Evolutionary conservation across 1,284 basidiomycete species (phyloP).

Genomic region (Boletus hoseneyae): DNA sequence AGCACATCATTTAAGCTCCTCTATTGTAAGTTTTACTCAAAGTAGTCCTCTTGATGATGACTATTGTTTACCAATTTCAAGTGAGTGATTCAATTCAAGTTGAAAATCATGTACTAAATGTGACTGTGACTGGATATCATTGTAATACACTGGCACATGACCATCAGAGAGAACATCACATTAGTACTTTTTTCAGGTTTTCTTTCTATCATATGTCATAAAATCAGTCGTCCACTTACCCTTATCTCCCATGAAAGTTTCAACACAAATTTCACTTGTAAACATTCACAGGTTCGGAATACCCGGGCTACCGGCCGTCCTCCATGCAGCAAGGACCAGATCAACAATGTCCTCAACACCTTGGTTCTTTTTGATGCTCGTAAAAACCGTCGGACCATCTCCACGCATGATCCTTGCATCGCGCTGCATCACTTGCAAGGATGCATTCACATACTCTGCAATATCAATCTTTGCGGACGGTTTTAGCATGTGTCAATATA

Average conservation of each 20-base stretch:
- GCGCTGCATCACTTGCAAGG: slow-evolving; percentile 91
- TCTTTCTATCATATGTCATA: slow-evolving; percentile 6
- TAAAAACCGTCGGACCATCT: slow-evolving; percentile 90
- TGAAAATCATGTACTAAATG: too few species aligned
- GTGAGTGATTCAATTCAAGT: too few species aligned
- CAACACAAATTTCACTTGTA: slow-evolving; percentile 1
- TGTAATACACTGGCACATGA: too few species aligned
- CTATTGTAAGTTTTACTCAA: too few species aligned
- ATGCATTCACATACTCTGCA: slow-evolving; percentile 90
- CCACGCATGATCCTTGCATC: slow-evolving; percentile 94
- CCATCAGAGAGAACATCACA: too few species aligned
- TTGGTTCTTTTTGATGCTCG: slow-evolving; percentile 76
- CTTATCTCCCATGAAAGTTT: background rate
- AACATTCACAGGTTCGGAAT: slow-evolving; percentile 37
- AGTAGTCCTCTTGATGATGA: too few species aligned
- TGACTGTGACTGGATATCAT: too few species aligned
- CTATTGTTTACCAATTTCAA: too few species aligned
- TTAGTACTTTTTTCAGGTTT: too few species aligned
- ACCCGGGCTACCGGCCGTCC: slow-evolving; percentile 70
- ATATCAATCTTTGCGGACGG: slow-evolving; percentile 71
- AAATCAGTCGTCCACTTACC: background rate
- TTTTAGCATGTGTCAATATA: background rate
- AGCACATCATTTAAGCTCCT: too few species aligned
- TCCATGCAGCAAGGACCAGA: slow-evolving; percentile 86
- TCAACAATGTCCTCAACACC: slow-evolving; percentile 84